Base-by-base conservation (phyloP, 306 rosid species). In the Morella rubra region DNA sequence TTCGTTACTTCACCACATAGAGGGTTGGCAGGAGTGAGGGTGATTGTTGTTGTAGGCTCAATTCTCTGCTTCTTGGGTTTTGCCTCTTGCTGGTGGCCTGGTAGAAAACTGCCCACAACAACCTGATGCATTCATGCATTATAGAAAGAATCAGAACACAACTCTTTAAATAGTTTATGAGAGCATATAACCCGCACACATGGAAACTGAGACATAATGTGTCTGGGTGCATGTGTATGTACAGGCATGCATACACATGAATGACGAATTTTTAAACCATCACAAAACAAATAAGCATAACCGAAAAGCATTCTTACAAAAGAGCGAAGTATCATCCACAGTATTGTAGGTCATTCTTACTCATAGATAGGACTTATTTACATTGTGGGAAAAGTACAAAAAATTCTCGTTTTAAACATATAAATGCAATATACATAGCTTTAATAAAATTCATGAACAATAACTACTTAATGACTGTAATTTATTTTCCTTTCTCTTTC, bases 61-160 rank as follows among this genome's bases (percentile, higher is more conserved):
- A 86, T 68, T 76, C 87, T 86, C 24, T 84, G 95, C 83, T 88
- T 92, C 88, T 90, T 92, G 5, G 84, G 85, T 84, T 94, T 92
- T 44, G 86, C 91, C 81, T 92, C 85, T 76, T 86, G 90, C 82
- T 87, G 89, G 82, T 90, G 93, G 78, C 92, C 91, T 12, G 91
- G 91, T 52, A 88, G 84, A 73, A 91, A 91, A 85, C 93, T 91
- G 11, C 87, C 97, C 69, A 90, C 93, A 58, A 90, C 91, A 71
- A 88, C 90, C 98, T 87, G 86, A 64, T 60, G 24, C 67, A 75
- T 19, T 22, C 74, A 79, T 44, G 81, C 71, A 61, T 44, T 44
- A 32, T 44, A 24, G 71, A 53, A 27, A 1, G 59, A 67, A 52
- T 32, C 27, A 71, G 40, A 14, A 77, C 44, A 64, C 69, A 64